phyloP scores from a whole-genome alignment of 371 early-diverging fungal genomes.

The Mucor plumbeus region DNA sequence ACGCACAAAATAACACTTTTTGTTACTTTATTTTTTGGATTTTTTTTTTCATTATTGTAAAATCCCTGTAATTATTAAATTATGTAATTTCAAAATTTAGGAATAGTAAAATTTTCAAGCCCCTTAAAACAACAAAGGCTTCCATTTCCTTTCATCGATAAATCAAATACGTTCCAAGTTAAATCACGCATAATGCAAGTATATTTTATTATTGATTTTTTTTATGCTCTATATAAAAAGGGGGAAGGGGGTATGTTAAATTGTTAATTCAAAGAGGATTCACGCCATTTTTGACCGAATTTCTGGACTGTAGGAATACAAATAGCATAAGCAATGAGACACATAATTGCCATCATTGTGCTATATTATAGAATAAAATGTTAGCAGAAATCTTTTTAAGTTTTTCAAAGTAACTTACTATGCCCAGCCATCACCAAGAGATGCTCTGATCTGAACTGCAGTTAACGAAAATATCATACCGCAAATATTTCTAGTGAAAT shows the following conservation, averaged over 20 bases:
- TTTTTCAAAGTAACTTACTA: conserved; percentile 29
- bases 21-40: too few species aligned
- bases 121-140: too few species aligned
- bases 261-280: not conserved
- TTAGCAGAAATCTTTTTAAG: not conserved
- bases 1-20: too few species aligned
- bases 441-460: conserved; percentile 29
- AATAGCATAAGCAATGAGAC: conserved; percentile 12
- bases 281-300: not conserved
- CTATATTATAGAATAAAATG: conserved; percentile 13
- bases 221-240: not conserved
- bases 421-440: conserved; percentile 45
- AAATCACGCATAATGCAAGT: too few species aligned
- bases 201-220: too few species aligned
- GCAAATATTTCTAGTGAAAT: conserved; percentile 37
- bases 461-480: conserved; percentile 45
- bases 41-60: too few species aligned
- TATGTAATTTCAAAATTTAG: too few species aligned
- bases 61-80: too few species aligned
- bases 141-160: too few species aligned
- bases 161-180: too few species aligned
- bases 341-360: conserved; percentile 26
- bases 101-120: too few species aligned
- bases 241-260: not conserved
- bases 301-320: conserved; percentile 35